Percentiles rank a stretch among this genome's conserved stretches.
phyloP scores from a whole-genome alignment of 2,329 filamentous ascomycete genomes.

The Cadophora sp. region DNA sequence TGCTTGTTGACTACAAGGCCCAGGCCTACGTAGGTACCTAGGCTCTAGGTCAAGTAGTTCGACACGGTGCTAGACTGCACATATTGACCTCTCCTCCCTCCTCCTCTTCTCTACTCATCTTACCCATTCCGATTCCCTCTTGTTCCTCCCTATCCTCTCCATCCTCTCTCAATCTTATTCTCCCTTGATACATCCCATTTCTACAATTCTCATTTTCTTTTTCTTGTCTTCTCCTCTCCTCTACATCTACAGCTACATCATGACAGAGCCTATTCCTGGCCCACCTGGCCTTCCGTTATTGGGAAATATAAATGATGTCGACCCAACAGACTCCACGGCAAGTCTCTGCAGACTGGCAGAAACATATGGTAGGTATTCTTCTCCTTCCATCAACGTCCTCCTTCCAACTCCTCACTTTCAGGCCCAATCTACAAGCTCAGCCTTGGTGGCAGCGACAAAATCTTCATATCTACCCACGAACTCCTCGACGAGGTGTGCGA shows the following conservation, averaged over 20 bases:
- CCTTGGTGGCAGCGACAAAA: slow-evolving; percentile 50
- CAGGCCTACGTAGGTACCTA: no score
- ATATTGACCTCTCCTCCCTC: no score
- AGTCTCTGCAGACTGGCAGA: slow-evolving; percentile 65
- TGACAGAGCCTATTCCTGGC: slow-evolving; percentile 32
- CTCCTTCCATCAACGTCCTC: no score
- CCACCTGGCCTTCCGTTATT: slow-evolving; percentile 32
- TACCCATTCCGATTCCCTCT: no score
- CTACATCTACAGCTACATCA: slow-evolving; percentile 3
- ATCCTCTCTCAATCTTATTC: no score
- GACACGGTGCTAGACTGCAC: no score
- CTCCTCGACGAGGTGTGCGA: slow-evolving; percentile 70
- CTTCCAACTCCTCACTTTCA: slow-evolving; percentile 3
- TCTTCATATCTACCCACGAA: slow-evolving; percentile 60
- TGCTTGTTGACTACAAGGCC: no score
- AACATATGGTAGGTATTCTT: slow-evolving; percentile 61
- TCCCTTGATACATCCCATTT: no score
- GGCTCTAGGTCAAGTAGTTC: no score
- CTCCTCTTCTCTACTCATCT: no score
- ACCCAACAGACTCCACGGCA: slow-evolving; percentile 60
- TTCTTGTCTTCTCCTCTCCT: neutral
- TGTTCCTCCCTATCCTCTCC: no score
- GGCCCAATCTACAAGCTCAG: slow-evolving; percentile 62
- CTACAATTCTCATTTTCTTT: neutral
- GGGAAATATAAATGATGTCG: slow-evolving; percentile 62